Conservation (phyloP, 2,329 filamentous ascomycete species). For the Talaromyces albobiverticillius region DNA sequence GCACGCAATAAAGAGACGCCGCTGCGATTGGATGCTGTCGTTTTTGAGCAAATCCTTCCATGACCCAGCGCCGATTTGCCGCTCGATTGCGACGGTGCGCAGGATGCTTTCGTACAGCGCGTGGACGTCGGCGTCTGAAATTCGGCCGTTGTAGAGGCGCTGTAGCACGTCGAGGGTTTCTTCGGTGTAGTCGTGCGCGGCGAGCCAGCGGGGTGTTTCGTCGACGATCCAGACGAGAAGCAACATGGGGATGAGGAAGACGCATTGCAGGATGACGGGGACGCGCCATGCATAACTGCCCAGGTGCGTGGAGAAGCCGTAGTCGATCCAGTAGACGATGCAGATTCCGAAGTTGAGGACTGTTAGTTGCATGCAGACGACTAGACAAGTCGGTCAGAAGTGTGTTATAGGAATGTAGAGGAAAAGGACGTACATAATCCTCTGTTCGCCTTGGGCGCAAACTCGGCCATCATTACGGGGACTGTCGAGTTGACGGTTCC, state of each 20-base stretch:
- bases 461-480: constrained; percentile 46
- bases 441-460: constrained; percentile 38
- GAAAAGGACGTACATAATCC: constrained; percentile 23
- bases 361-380: constrained; percentile 47
- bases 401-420: no score
- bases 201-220: constrained; percentile 45
- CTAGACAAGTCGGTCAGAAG: background rate
- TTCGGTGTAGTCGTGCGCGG: constrained; percentile 36
- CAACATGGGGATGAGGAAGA: constrained; percentile 41
- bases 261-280: constrained; percentile 40
- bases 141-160: background rate
- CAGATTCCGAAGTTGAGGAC: constrained; percentile 49
- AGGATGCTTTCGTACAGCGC: constrained; percentile 4
- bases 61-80: background rate
- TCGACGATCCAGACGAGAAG: constrained; percentile 37
- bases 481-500: constrained; percentile 47
- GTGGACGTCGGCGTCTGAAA: background rate
- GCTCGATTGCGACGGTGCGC: background rate
- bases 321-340: constrained; percentile 48
- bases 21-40: constrained; percentile 3
- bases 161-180: constrained; percentile 35
- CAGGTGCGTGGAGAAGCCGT: constrained; percentile 31
- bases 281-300: constrained; percentile 39
- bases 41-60: constrained; percentile 7
- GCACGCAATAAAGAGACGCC: constrained; percentile 3